Conservation (phyloP, 768 basidiomycete genomes). For the Russula griseocarnosa region DNA sequence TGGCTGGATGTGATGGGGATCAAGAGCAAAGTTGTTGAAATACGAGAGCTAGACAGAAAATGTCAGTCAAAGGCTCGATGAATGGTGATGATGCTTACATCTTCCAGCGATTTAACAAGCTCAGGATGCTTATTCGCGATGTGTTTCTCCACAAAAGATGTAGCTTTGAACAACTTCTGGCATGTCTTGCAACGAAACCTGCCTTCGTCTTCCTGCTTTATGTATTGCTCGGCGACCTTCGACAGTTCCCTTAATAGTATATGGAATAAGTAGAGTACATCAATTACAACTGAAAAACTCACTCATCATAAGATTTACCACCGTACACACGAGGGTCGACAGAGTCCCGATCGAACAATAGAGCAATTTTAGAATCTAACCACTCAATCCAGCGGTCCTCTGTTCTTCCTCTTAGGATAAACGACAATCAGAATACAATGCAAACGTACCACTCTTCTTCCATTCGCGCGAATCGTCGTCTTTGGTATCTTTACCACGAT, state of each 20-base stretch:
- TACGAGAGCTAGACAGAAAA: slow-evolving; percentile 60
- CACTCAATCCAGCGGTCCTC: slow-evolving; percentile 89
- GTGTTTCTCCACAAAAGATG: slow-evolving; percentile 96
- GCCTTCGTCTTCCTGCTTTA: slow-evolving; percentile 95
- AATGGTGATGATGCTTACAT: slow-evolving; percentile 48
- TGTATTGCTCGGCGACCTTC: slow-evolving; percentile 69
- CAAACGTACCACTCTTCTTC: slow-evolving; percentile 62
- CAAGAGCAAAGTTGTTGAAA: slow-evolving; percentile 95
- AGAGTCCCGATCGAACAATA: slow-evolving; percentile 71
- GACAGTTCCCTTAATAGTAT: slow-evolving; percentile 62
- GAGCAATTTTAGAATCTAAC: slow-evolving; percentile 80
- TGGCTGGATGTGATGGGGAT: slow-evolving; percentile 88
- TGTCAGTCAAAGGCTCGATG: slow-evolving; percentile 24
- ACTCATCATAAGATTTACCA: slow-evolving; percentile 90
- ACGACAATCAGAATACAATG: slow-evolving; percentile 16
- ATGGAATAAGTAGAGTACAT: slow-evolving; percentile 9
- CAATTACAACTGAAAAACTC: slow-evolving; percentile 40
- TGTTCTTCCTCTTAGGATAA: slow-evolving; percentile 33
- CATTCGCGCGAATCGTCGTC: slow-evolving; percentile 44
- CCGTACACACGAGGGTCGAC: slow-evolving; percentile 87
- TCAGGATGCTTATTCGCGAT: slow-evolving; percentile 92
- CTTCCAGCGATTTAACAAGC: slow-evolving; percentile 74
- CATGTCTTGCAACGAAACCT: slow-evolving; percentile 97
- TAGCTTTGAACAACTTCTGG: slow-evolving; percentile 95
- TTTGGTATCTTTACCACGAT: slow-evolving; percentile 36